These are phyloP conservation scores for Trichoderma asperelloides DNA, from an alignment of 495 filamentous ascomycete species.

Conservation along the genomic window DNA sequence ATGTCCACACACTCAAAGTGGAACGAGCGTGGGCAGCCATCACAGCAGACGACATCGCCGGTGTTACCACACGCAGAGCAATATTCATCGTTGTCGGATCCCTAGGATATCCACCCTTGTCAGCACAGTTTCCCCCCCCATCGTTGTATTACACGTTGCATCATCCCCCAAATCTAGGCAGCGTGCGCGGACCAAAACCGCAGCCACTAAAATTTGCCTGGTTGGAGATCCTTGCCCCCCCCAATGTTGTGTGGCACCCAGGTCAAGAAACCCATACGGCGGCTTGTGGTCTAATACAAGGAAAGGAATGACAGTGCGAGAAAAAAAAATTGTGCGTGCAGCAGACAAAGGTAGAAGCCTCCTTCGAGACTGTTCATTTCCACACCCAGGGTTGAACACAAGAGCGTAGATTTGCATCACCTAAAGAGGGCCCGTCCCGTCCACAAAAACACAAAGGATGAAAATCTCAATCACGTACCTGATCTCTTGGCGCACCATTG, in stretches of 20 bases:
- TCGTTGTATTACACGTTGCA: slow-evolving; percentile 6
- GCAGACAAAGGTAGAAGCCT: slow-evolving; percentile 10
- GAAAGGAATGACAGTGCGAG: slow-evolving; percentile 7
- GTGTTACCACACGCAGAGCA: slow-evolving; percentile 73
- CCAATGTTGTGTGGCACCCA: not conserved
- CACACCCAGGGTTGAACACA: not conserved
- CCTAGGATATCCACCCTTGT: slow-evolving; percentile 7
- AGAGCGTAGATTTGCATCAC: not conserved
- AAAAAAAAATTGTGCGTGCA: not conserved
- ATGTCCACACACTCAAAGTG: slow-evolving; percentile 78
- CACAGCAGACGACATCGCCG: slow-evolving; percentile 86
- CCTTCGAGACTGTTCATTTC: not conserved
- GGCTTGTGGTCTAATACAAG: not conserved
- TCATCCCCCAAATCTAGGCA: not conserved
- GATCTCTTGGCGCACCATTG: slow-evolving; percentile 29
- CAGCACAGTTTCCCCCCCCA: not conserved
- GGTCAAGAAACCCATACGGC: not conserved
- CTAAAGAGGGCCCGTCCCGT: not conserved
- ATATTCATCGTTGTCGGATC: slow-evolving; percentile 70
- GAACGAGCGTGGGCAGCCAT: slow-evolving; percentile 77
- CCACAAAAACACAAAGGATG: slow-evolving; percentile 10
- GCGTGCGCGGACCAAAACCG: not conserved
- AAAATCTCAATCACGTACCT: slow-evolving; percentile 30
- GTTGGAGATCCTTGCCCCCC: slow-evolving; percentile 9
- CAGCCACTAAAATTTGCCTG: slow-evolving; percentile 5